These are phyloP conservation scores for Castanea mollissima DNA, from an alignment of 306 rosid species.

Conservation along the genomic window DNA sequence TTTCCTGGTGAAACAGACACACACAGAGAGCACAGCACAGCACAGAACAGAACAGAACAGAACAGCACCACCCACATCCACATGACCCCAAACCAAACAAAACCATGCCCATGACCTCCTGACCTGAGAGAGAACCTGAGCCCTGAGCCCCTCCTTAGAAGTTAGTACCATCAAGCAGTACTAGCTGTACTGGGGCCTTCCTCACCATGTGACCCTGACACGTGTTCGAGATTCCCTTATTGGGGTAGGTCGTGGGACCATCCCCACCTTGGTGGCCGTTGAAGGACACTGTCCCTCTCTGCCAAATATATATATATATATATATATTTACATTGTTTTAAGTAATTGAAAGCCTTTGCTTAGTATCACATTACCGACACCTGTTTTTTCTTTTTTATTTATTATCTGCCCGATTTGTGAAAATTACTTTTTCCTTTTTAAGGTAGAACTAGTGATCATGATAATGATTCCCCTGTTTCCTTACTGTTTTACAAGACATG, in stretches of 20 bases:
- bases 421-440: too few relatives aligned
- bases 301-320: background rate
- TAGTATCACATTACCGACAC: too few relatives aligned
- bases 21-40: background rate
- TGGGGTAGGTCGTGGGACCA: conserved; percentile 4
- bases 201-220: conserved; percentile 7
- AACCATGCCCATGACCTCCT: too few relatives aligned
- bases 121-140: background rate
- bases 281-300: background rate
- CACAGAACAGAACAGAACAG: background rate
- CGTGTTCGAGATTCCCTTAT: background rate
- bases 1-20: background rate
- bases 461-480: too few relatives aligned
- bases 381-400: too few relatives aligned
- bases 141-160: background rate
- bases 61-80: background rate
- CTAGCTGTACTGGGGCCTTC: conserved; percentile 29
- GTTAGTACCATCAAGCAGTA: background rate
- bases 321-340: too few relatives aligned
- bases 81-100: too few relatives aligned
- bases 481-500: too few relatives aligned
- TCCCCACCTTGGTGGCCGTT: conserved; percentile 7
- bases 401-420: too few relatives aligned
- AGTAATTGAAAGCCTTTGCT: too few relatives aligned
- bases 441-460: too few relatives aligned